Conservation (phyloP, 2,329 filamentous ascomycete species). For the Fusarium virguliforme region DNA sequence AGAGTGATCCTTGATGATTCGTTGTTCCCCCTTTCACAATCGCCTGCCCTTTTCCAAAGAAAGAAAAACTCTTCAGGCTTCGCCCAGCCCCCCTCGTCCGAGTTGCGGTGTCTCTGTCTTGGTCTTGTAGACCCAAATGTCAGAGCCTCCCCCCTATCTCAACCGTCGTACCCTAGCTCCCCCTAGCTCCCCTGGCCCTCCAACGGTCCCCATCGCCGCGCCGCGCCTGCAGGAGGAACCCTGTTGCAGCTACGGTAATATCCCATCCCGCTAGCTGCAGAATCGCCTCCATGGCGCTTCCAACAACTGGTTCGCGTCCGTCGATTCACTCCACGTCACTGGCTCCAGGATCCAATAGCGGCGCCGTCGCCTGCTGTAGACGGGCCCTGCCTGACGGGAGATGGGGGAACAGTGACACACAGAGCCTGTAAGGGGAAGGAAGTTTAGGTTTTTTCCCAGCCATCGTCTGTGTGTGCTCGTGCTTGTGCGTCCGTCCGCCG, state of each 20-base stretch:
- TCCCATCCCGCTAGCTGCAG: slow-evolving; percentile 53
- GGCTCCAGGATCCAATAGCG: slow-evolving; percentile 26
- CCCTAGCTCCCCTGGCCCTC: slow-evolving; percentile 23
- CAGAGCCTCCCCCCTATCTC: slow-evolving; percentile 40
- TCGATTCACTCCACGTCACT: slow-evolving; percentile 41
- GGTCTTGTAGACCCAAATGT: slow-evolving; percentile 7
- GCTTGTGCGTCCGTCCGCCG: slow-evolving; percentile 22
- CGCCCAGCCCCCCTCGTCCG: slow-evolving; percentile 21
- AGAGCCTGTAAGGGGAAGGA: slow-evolving; percentile 45
- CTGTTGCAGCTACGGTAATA: slow-evolving; percentile 53
- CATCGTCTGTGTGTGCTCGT: slow-evolving; percentile 36
- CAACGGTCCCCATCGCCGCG: slow-evolving; percentile 41
- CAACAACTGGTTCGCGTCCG: slow-evolving; percentile 49
- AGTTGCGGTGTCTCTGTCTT: slow-evolving; percentile 37
- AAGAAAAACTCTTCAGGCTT: slow-evolving; percentile 14
- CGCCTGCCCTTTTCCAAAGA: background rate
- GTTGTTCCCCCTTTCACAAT: background rate
- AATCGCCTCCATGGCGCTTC: slow-evolving; percentile 48
- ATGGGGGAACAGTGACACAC: slow-evolving; percentile 7
- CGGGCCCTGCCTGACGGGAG: slow-evolving; percentile 5
- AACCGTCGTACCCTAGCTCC: slow-evolving; percentile 24
- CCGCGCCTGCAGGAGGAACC: slow-evolving; percentile 52
- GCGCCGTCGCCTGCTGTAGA: slow-evolving; percentile 16
- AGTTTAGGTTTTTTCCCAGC: background rate
- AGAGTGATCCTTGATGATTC: slow-evolving; percentile 12